Base-by-base conservation (phyloP, 2,329 filamentous ascomycete genomes). In the Penicillium sp. region DNA sequence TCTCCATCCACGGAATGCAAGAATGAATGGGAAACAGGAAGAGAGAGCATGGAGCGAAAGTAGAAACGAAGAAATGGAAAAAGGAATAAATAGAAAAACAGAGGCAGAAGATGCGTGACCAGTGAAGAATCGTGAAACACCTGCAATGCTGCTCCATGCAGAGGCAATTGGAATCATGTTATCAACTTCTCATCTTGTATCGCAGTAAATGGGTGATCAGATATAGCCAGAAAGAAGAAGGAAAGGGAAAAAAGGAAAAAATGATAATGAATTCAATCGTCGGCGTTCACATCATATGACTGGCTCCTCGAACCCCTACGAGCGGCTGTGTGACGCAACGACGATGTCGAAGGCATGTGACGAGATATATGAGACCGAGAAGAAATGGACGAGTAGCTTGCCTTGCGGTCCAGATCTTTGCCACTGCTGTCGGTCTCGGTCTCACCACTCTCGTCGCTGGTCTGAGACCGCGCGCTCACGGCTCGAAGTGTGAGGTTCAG, bases 401-500 rank as follows among this genome's bases (percentile, higher is more conserved):
- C 36, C 41, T 58, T 52, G 56, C 61, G 49, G 52, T 69, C 56
- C 28, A 52, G 37, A n/a, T 69, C 67, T 47, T 64, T 70, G 2
- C 65, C 65, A 34, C 66, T 70, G 46, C 67, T 70, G 23, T 71
- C 67, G 0, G 64, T 67, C 40, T 68, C 67, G 0, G 63, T 65
- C 42, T 69, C 68, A 8, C 45, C 57, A 39, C 56, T 63, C 10
- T 63, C 61, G 13, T 64, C 61, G 24, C 52, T 55, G 11, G 51
- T 59, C 28, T 64, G 64, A 9, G 52, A 54, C 20, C 66, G 67
- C 27, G 64, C 57, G 22, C 52, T 54, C 3, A 72, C 50, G 10
- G 60, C 61, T 1, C 63, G 66, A 14, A 69, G 59, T 0, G 69
- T 72, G 14, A 71, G 62, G 14, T 73, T 73, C 10, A 84, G 68